A percentile compares a stretch with the other conserved stretches of the same genome.
These are phyloP conservation scores for Starmerella kuoi DNA, from an alignment of 805 yeast species.

Conservation along the genomic window DNA sequence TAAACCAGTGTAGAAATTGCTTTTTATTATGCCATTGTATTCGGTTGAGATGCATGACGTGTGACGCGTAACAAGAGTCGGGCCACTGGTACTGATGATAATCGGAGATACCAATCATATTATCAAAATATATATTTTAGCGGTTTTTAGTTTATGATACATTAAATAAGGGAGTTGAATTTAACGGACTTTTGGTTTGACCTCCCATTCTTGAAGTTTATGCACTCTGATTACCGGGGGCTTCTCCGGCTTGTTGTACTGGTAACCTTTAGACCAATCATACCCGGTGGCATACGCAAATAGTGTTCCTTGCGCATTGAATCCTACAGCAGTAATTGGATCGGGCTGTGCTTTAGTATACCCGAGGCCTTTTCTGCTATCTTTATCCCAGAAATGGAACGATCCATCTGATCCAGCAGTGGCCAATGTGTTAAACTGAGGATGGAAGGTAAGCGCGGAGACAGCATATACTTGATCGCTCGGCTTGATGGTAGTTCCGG, in stretches of 20 bases:
- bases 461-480: constrained; percentile 67
- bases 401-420: constrained; percentile 95
- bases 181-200: constrained; percentile 40
- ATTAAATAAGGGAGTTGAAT: too few relatives aligned
- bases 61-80: too few relatives aligned
- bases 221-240: constrained; percentile 73
- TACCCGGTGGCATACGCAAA: constrained; percentile 87
- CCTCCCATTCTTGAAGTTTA: constrained; percentile 75
- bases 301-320: constrained; percentile 71
- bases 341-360: constrained; percentile 46
- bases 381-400: constrained; percentile 92
- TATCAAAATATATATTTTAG: too few relatives aligned
- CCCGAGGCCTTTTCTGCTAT: constrained; percentile 73
- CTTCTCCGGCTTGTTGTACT: constrained; percentile 59
- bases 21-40: too few relatives aligned
- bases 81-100: too few relatives aligned
- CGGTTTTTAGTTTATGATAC: too few relatives aligned
- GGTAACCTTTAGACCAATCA: constrained; percentile 85
- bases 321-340: constrained; percentile 63
- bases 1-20: too few relatives aligned
- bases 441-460: constrained; percentile 75
- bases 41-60: too few relatives aligned
- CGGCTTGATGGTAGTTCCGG: constrained; percentile 37
- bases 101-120: too few relatives aligned
- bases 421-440: constrained; percentile 76